These are phyloP conservation scores for Entoloma clypeatum DNA, from an alignment of 1,284 basidiomycete genomes.

Conservation along the genomic window DNA sequence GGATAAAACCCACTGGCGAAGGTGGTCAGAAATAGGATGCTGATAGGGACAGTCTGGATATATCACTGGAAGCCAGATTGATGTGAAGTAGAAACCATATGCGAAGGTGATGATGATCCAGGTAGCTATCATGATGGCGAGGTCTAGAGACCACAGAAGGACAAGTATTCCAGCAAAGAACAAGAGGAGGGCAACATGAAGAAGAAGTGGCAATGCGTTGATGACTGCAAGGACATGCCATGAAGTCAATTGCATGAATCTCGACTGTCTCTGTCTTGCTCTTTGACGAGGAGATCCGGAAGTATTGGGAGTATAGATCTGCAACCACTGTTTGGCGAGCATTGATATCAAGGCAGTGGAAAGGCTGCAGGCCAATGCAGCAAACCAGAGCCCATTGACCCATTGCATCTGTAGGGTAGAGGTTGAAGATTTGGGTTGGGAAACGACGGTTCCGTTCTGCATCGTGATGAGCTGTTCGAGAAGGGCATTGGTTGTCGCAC, in stretches of 20 bases:
- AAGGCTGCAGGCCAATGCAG: slow-evolving; percentile 37
- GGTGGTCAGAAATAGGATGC: slow-evolving; percentile 36
- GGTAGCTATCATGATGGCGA: slow-evolving; percentile 31
- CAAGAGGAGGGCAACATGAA: slow-evolving; percentile 41
- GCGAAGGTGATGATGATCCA: slow-evolving; percentile 33
- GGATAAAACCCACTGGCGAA: slow-evolving; percentile 21
- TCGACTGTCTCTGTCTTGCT: slow-evolving; percentile 35
- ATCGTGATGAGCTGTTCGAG: slow-evolving; percentile 29
- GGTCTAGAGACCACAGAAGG: slow-evolving; percentile 35
- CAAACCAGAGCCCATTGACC: slow-evolving; percentile 44
- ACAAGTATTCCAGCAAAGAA: slow-evolving; percentile 42
- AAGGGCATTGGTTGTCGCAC: slow-evolving; percentile 33
- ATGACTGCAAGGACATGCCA: slow-evolving; percentile 40
- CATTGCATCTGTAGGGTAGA: slow-evolving; percentile 26
- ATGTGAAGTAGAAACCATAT: slow-evolving; percentile 35
- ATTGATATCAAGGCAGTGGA: slow-evolving; percentile 40
- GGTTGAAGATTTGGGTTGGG: slow-evolving; percentile 12
- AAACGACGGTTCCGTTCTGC: slow-evolving; percentile 17
- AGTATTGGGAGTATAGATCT: slow-evolving; percentile 29
- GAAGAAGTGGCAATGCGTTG: slow-evolving; percentile 36
- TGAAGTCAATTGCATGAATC: slow-evolving; percentile 30
- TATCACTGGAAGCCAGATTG: slow-evolving; percentile 36
- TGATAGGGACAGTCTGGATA: slow-evolving; percentile 41
- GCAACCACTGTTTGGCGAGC: slow-evolving; percentile 45
- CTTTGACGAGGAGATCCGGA: slow-evolving; percentile 33